Evolutionary conservation across 2,329 filamentous ascomycete genomes (phyloP).

Genomic region (Didymella pinodella): DNA sequence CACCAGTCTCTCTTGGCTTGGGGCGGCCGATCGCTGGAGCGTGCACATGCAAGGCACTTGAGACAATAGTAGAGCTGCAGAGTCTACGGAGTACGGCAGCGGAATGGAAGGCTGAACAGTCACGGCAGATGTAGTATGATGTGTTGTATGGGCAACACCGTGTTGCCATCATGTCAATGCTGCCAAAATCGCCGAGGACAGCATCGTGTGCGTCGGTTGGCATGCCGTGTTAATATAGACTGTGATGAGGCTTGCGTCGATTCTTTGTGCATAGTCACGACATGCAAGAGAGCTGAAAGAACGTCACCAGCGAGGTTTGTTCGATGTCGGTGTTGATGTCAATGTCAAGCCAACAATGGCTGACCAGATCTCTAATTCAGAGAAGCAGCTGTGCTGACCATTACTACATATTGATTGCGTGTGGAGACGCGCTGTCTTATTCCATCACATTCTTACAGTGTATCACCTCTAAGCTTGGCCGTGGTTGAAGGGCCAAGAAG

Average conservation of each 20-base stretch:
- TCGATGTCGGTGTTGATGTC: conserved; percentile 9
- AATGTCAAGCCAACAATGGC: conserved; percentile 17
- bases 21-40: not conserved
- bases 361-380: conserved; percentile 28
- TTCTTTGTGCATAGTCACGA: not conserved
- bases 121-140: conserved; percentile 16
- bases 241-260: conserved; percentile 18
- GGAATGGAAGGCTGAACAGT: conserved; percentile 5
- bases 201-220: conserved; percentile 5
- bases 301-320: not conserved
- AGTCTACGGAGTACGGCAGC: conserved; percentile 3
- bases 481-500: conserved; percentile 51
- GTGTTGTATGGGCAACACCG: not conserved
- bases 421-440: conserved; percentile 29
- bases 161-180: conserved; percentile 5
- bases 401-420: conserved; percentile 34
- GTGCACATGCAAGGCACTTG: conserved; percentile 16
- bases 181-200: conserved; percentile 15
- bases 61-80: conserved; percentile 1
- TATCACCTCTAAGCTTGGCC: conserved; percentile 43
- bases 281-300: not conserved
- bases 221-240: conserved; percentile 6
- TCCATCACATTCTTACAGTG: conserved; percentile 40
- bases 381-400: conserved; percentile 14
- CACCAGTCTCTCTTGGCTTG: not conserved